Base-by-base conservation (phyloP, 2,329 filamentous ascomycete species). In the Penicillium brasilianum region DNA sequence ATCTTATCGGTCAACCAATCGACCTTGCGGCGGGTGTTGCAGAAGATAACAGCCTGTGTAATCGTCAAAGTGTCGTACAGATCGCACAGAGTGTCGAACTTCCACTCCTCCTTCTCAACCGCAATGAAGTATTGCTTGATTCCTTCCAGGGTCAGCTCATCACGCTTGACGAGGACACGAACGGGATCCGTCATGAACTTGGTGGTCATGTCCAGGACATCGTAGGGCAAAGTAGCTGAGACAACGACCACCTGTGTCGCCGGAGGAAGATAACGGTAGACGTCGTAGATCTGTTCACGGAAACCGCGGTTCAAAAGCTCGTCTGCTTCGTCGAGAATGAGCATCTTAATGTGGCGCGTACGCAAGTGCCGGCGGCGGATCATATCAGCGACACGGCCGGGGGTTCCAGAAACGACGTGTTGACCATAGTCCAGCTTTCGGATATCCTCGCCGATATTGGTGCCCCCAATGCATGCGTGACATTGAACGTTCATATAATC, bases 41-140 rank as follows among this genome's bases (percentile, higher is more conserved):
- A 99, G 91, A 99, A 99, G 84, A 99, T 99, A 82, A 99, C 95
- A 62, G 95, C 95, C 83, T 99, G 95, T 73, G 95, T 99, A 77
- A 98, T 99, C 79, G 95, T 99, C 78, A 99, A 91, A 59, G 95
- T 99, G 85, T 99, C 95, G 86, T 99, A 99, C 72, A 99, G 84
- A 83, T 99, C 95, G 75, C 92, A 98, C 66, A 99, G 92, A 64
- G 95, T 99, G 82, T 99, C 95, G 70, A 99, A 90, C 85, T 99
- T 99, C 95, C 95, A 99, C 78, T 99, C 95, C 82, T 99, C 95
- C 88, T 99, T 98, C 87, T 99, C 95, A 63, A 99, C 95, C 63
- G 95, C 95, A 83, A 99, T 98, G 86, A 97, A 99, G 86, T 97
- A 99, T 82, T 99, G 95, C 88, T 99, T 99, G 79, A 99, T 96